A percentile compares a stretch with the other conserved stretches of the same genome.
Evolutionary conservation across 177 flowering plant genomes (phyloP).

Genomic region (Vitis hybrid): DNA sequence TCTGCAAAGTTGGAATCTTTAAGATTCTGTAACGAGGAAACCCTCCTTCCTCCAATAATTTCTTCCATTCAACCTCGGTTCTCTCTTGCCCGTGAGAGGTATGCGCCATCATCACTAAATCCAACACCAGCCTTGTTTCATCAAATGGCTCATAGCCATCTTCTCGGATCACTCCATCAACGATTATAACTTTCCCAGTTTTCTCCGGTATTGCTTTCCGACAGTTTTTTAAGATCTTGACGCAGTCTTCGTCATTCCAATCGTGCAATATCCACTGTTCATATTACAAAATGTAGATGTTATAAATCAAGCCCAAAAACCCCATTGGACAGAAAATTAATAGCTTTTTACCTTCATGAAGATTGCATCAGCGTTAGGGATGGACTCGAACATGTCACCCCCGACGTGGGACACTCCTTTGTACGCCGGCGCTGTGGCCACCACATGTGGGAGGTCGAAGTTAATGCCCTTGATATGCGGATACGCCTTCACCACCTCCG

Average conservation of each 20-base stretch:
- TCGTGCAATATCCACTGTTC: constrained; percentile 27
- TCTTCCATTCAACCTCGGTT: constrained; percentile 26
- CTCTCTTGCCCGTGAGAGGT: constrained; percentile 28
- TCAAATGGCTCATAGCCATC: constrained; percentile 16
- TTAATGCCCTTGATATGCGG: constrained; percentile 32
- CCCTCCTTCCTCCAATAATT: constrained; percentile 20
- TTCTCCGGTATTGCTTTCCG: constrained; percentile 16
- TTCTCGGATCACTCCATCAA: constrained; percentile 19
- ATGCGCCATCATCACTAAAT: constrained; percentile 22
- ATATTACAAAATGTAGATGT: too few relatives aligned
- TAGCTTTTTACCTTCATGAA: constrained; percentile 37
- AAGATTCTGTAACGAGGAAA: constrained; percentile 30
- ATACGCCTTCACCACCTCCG: constrained; percentile 27
- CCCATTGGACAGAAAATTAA: neutral
- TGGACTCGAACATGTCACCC: constrained; percentile 40
- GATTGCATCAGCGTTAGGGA: constrained; percentile 39
- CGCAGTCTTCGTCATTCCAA: constrained; percentile 29
- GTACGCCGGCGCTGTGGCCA: constrained; percentile 27
- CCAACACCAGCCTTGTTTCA: constrained; percentile 10
- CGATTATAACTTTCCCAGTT: constrained; percentile 25
- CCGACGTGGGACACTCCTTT: constrained; percentile 27
- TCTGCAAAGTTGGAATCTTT: constrained; percentile 20
- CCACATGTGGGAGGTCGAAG: constrained; percentile 46
- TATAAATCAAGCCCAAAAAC: too few relatives aligned
- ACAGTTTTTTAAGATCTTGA: constrained; percentile 24